Percentiles rank a stretch among this genome's conserved stretches.
phyloP scores from a whole-genome alignment of 1,139 yeast genomes.

The Sugiyamaella paludigena region DNA sequence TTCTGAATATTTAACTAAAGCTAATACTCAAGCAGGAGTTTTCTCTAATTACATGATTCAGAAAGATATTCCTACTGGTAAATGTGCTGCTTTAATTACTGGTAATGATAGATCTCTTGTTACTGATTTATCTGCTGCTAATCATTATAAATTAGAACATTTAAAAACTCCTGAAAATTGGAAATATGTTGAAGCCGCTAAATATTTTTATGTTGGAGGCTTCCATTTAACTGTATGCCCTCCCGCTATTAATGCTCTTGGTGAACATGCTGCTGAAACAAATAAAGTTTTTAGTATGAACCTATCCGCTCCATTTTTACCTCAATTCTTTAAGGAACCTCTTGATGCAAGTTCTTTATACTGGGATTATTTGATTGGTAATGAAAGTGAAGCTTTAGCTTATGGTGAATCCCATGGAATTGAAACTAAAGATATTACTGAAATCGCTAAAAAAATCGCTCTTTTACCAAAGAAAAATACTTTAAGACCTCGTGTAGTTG shows the following conservation, averaged over 20 bases:
- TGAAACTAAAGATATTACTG: slow-evolving; percentile 59
- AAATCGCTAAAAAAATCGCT: slow-evolving; percentile 81
- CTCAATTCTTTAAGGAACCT: slow-evolving; percentile 92
- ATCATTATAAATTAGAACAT: slow-evolving; percentile 89
- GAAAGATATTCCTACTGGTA: slow-evolving; percentile 83
- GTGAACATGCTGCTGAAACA: slow-evolving; percentile 83
- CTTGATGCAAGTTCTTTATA: slow-evolving; percentile 77
- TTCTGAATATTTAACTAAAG: slow-evolving; percentile 74
- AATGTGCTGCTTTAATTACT: slow-evolving; percentile 93
- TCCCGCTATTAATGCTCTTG: slow-evolving; percentile 84
- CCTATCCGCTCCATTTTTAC: slow-evolving; percentile 94
- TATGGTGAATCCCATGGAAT: slow-evolving; percentile 80
- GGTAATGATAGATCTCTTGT: slow-evolving; percentile 89
- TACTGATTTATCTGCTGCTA: slow-evolving; percentile 97
- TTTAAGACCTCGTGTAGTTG: slow-evolving; percentile 40
- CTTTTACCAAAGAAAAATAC: slow-evolving; percentile 72
- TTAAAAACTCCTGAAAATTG: slow-evolving; percentile 88
- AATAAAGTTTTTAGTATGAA: slow-evolving; percentile 84
- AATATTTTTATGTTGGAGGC: slow-evolving; percentile 90
- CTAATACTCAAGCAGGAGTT: slow-evolving; percentile 87
- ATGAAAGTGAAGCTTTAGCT: slow-evolving; percentile 95
- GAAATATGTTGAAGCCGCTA: slow-evolving; percentile 77
- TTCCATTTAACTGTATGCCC: slow-evolving; percentile 98
- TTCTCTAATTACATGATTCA: slow-evolving; percentile 76
- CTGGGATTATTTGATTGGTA: slow-evolving; percentile 89